Conservation (phyloP, 805 yeast genomes). For the Metschnikowia anglica region DNA sequence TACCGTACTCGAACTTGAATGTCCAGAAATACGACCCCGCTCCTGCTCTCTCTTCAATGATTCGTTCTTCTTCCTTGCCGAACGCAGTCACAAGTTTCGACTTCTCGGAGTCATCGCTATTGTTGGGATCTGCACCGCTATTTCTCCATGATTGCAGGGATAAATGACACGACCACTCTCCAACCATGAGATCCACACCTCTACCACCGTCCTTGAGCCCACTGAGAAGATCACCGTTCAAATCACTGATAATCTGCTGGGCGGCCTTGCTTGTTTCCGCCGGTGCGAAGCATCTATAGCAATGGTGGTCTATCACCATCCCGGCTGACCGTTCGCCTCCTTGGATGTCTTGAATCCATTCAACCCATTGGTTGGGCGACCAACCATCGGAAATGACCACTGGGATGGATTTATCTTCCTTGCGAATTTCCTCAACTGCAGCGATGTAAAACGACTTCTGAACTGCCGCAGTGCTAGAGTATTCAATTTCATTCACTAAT, state of each 20-base stretch:
- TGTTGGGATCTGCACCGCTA: constrained; percentile 26
- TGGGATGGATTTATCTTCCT: constrained; percentile 57
- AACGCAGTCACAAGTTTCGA: constrained; percentile 53
- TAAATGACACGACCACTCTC: constrained; percentile 87
- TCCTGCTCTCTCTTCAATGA: constrained; percentile 47
- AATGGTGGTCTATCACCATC: constrained; percentile 78
- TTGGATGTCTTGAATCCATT: constrained; percentile 56
- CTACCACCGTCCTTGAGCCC: constrained; percentile 42
- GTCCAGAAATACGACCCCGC: constrained; percentile 91
- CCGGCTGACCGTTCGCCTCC: constrained; percentile 32
- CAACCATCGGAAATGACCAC: constrained; percentile 89
- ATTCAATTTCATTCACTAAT: constrained; percentile 80
- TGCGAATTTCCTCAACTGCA: constrained; percentile 62
- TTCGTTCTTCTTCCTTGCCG: constrained; percentile 53
- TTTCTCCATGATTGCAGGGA: constrained; percentile 74
- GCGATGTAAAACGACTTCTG: constrained; percentile 62
- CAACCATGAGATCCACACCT: constrained; percentile 72
- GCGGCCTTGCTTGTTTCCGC: constrained; percentile 66
- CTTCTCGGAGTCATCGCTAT: constrained; percentile 37
- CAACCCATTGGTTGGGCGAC: constrained; percentile 79
- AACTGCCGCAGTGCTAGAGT: constrained; percentile 49
- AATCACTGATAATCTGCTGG: constrained; percentile 56
- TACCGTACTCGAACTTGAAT: constrained; percentile 78
- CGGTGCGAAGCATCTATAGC: constrained; percentile 81
- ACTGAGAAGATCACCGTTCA: constrained; percentile 49